Evolutionary conservation across 1,284 basidiomycete species (phyloP), one percentile per base, ranked within the genome.

Genomic region (Melampsora americana): DNA sequence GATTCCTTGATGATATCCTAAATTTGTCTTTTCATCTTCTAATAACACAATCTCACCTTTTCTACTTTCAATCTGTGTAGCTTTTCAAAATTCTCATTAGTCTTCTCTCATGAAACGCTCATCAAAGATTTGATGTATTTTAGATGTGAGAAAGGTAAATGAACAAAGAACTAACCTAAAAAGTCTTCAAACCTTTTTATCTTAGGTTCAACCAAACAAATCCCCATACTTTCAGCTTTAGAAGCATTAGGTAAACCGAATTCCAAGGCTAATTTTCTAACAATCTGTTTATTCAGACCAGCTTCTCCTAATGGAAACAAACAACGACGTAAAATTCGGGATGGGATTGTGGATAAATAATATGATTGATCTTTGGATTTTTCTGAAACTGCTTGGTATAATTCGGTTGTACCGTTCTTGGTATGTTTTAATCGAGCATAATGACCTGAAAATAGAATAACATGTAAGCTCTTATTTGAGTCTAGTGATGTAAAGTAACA

Each of bases 151-250:
- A n/a, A n/a, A n/a, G n/a, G n/a, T n/a, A 30, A 30, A 35, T 23
- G 28, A 2, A 20, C 20, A 39, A 26, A 30, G 26, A 62, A 80
- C 82, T 66, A 77, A 92, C 93, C 87, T 65, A 95, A 83, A 81
- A 94, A 95, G 18, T 87, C 84, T 60, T 86, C 86, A 80, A 95
- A 95, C 69, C 85, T 87, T 20, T 86, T 86, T 80, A 89, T 88
- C 83, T n/a, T 72, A 28, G 69, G 88, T 16, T 95, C 95, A 9
- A 98, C 90, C 79, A 98, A 98, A 81, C 95, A 98, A n/a, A 98
- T 87, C 0, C 95, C 95, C 90, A 97, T 95, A 82, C 92, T 94
- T 82, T 99, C 95, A 28, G 86, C 86, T 71, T 92, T 86, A 1
- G 87, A 85, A 0, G 93, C 92, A 0, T 91, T 96, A 1, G 90